Percentiles rank a stretch among this genome's conserved stretches.
Evolutionary conservation across 768 basidiomycete genomes (phyloP).

Genomic region (Pleurotus platypus): DNA sequence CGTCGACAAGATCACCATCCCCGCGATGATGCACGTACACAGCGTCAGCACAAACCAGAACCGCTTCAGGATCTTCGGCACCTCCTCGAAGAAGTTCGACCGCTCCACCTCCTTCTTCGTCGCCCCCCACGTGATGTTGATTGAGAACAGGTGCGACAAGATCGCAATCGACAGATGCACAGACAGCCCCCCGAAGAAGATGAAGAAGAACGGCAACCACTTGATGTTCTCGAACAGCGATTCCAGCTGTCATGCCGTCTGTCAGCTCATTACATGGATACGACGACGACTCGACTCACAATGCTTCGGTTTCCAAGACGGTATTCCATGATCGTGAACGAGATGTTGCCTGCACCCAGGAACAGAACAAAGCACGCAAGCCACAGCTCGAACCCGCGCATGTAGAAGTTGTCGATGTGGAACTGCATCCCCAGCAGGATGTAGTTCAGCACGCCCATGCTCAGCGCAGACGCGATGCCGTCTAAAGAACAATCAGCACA

Average conservation of each 20-base stretch:
- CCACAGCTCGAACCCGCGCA: conserved; percentile 79
- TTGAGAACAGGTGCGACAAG: conserved; percentile 63
- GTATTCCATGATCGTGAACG: conserved; percentile 72
- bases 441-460: conserved; percentile 71
- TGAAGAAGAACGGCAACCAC: conserved; percentile 74
- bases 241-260: background rate
- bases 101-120: conserved; percentile 79
- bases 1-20: conserved; percentile 60
- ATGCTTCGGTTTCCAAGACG: conserved; percentile 66
- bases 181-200: conserved; percentile 75
- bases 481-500: conserved; percentile 23
- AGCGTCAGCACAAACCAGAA: conserved; percentile 74
- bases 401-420: conserved; percentile 69
- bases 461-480: conserved; percentile 65
- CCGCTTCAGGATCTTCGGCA: conserved; percentile 33
- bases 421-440: conserved; percentile 68
- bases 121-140: conserved; percentile 49
- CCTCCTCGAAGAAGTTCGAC: conserved; percentile 87
- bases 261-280: conserved; percentile 32
- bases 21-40: conserved; percentile 53
- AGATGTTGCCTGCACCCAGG: conserved; percentile 70
- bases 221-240: conserved; percentile 53
- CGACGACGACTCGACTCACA: conserved; percentile 65
- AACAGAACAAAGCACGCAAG: conserved; percentile 78
- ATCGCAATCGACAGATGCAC: conserved; percentile 69